Base-by-base conservation (phyloP, 768 basidiomycete species). In the Macrolepiota fuliginosa region DNA sequence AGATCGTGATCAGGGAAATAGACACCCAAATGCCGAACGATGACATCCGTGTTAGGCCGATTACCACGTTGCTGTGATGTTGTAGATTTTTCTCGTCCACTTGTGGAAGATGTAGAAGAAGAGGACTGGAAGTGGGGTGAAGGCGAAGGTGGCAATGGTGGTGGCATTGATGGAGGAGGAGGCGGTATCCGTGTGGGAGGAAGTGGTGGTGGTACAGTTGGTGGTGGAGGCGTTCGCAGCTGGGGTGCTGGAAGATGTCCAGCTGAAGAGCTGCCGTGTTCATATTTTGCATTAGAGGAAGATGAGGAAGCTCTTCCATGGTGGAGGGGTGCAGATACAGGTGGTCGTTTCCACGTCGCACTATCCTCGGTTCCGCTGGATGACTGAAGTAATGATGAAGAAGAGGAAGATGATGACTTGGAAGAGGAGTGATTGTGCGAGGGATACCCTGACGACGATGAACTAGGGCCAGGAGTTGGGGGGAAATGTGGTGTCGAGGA, bases 1-100 rank as follows among this genome's bases (percentile, higher is more conserved):
- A 97, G 83, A 69, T 96, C 88, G 70, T 93, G 90, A 59, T 88
- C 82, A 15, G 94, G 94, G 79, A 98, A 98, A 75, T 89, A 96
- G 40, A 83, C 83, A 61, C 93, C 86, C 15, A 98, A 78, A 58
- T 90, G 80, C 39, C 92, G 84, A 69, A 91, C 89, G 36, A 97
- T 88, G 61, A 89, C 87, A 68, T 92, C 90, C 2, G 90, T 81
- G 53, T 81, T 80, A 7, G 94, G 94, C 66, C 92, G 86, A 67
- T 71, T 65, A 83, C 84, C 69, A 46, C 4, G 12, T n/a, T 10
- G 24, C n/a, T 55, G 39, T 4, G 51, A 29, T 6, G 15, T 47
- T 12, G 4, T 9, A 4, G 10, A 3, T 22, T n/a, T 19, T 27
- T n/a, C 13, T 15, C 19, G 19, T 58, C 12, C 45, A 35, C 12